Conservation (phyloP, 352 stramenopile species). For the Globisporangium radiosum region DNA sequence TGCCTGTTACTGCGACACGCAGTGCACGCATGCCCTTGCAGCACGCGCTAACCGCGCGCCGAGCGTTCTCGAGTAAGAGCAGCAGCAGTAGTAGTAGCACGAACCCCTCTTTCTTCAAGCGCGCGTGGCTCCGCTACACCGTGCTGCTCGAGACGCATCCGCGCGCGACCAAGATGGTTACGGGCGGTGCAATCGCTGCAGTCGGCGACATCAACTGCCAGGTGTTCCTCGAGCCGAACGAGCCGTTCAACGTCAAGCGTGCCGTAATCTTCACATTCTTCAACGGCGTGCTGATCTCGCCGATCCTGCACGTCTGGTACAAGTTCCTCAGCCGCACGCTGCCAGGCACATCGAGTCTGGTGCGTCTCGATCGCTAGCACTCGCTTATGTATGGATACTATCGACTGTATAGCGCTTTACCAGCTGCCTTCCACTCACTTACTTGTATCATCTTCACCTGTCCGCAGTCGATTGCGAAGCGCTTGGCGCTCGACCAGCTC, state of each 20-base stretch:
- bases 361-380: constrained; percentile 7
- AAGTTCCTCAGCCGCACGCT: constrained; percentile 36
- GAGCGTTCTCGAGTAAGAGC: neutral
- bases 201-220: constrained; percentile 69
- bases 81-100: neutral
- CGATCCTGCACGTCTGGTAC: constrained; percentile 81
- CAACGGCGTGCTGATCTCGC: constrained; percentile 55
- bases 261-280: constrained; percentile 61
- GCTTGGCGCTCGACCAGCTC: constrained; percentile 70
- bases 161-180: constrained; percentile 61
- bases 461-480: constrained; percentile 42
- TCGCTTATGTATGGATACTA: neutral
- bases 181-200: constrained; percentile 48
- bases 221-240: constrained; percentile 34
- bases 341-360: constrained; percentile 24
- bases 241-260: constrained; percentile 39
- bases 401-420: too few relatives aligned
- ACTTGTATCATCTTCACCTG: neutral
- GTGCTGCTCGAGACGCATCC: constrained; percentile 47
- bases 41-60: neutral
- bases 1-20: neutral
- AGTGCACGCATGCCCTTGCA: neutral
- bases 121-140: constrained; percentile 48
- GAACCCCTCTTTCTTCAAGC: constrained; percentile 14
- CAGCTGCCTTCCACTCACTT: neutral